Evolutionary conservation across 2,329 filamentous ascomycete genomes (phyloP).

Genomic region (Penicillium rolfsii): DNA sequence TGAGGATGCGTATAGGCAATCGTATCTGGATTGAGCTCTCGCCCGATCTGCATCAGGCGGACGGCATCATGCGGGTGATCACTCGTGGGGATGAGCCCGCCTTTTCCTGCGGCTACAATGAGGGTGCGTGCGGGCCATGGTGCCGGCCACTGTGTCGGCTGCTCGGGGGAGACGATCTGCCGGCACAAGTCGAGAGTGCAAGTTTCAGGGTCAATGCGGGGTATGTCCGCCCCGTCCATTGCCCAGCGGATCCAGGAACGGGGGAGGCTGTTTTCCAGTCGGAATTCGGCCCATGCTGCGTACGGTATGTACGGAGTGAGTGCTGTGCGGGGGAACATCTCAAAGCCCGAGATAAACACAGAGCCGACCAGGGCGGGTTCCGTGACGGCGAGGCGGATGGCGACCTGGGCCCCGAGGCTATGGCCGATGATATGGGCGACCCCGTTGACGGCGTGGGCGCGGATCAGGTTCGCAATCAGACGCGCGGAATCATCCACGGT

Average conservation of each 20-base stretch:
- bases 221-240: slow-evolving; percentile 17
- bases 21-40: slow-evolving; percentile 10
- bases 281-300: slow-evolving; percentile 9
- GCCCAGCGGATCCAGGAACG: slow-evolving; percentile 12
- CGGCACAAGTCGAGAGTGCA: slow-evolving; percentile 12
- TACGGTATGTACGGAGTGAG: slow-evolving; percentile 14
- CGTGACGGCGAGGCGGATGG: slow-evolving; percentile 12
- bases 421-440: slow-evolving; percentile 19
- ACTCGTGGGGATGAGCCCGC: slow-evolving; percentile 11
- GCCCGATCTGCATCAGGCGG: slow-evolving; percentile 10
- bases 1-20: slow-evolving; percentile 10
- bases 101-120: slow-evolving; percentile 16
- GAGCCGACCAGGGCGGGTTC: slow-evolving; percentile 11
- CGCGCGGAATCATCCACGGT: slow-evolving; percentile 10
- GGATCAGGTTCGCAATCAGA: slow-evolving; percentile 12
- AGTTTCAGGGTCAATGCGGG: slow-evolving; percentile 8
- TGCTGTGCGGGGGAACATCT: slow-evolving; percentile 7
- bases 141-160: slow-evolving; percentile 2
- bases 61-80: slow-evolving; percentile 7
- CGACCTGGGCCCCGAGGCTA: slow-evolving; percentile 24
- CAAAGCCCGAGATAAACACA: slow-evolving; percentile 15
- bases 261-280: slow-evolving; percentile 12
- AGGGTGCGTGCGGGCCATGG: slow-evolving; percentile 16
- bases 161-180: slow-evolving; percentile 3
- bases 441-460: slow-evolving; percentile 9